Evolutionary conservation across 257 asterid species (phyloP).

Genomic region (Lavandula angustifolia): DNA sequence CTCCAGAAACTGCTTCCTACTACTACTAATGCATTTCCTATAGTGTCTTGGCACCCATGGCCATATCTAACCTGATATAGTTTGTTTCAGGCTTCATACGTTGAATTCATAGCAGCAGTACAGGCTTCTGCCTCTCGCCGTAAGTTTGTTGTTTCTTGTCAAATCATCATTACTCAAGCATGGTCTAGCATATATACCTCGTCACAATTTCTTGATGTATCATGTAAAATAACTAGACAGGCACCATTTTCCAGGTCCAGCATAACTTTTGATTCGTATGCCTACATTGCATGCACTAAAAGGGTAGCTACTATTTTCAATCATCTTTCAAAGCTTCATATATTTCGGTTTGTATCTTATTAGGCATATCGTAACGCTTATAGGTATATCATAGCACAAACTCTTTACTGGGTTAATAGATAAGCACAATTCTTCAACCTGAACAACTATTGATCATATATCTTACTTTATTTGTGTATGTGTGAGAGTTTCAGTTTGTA

Average conservation of each 20-base stretch:
- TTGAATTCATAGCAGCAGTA: constrained; percentile 63
- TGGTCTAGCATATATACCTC: neutral
- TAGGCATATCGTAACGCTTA: no score
- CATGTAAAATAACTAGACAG: neutral
- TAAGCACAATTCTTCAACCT: neutral
- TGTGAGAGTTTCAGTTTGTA: constrained; percentile 55
- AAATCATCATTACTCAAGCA: neutral
- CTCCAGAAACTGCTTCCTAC: constrained; percentile 20
- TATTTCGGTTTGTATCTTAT: neutral
- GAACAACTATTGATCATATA: constrained; percentile 10
- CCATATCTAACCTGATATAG: constrained; percentile 32
- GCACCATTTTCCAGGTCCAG: neutral
- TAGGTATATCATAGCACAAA: neutral
- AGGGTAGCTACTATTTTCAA: neutral
- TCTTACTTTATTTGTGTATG: neutral
- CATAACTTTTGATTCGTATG: neutral
- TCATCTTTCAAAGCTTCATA: constrained; percentile 11
- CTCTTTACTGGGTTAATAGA: neutral
- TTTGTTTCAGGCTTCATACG: constrained; percentile 69
- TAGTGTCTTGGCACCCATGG: constrained; percentile 8
- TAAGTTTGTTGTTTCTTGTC: constrained; percentile 42
- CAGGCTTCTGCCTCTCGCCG: constrained; percentile 75
- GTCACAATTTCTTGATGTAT: constrained; percentile 8
- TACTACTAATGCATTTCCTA: constrained; percentile 6
- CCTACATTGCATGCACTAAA: neutral